Conservation (phyloP, 176 grass and related monocot species). For the Poa pratensis region DNA sequence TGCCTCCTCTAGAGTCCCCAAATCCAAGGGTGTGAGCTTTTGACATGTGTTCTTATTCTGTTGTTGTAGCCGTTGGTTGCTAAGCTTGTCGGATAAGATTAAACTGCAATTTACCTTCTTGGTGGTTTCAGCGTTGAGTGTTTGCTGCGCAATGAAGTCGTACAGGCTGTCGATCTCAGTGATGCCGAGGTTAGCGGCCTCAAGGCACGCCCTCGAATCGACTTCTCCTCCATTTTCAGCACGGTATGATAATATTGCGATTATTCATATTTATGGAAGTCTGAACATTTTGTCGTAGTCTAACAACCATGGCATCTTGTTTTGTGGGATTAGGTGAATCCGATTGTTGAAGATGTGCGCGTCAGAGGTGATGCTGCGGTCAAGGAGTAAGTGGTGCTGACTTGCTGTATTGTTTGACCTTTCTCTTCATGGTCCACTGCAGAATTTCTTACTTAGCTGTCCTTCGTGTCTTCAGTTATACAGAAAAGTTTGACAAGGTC, state of each 20-base stretch:
- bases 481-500: constrained; percentile 89
- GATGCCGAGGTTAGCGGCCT: constrained; percentile 68
- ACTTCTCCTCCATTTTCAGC: constrained; percentile 93
- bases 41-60: neutral
- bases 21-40: constrained; percentile 37
- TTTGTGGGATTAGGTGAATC: constrained; percentile 63
- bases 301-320: neutral
- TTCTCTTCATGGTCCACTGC: neutral
- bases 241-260: constrained; percentile 46
- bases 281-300: neutral
- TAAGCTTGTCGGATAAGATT: neutral
- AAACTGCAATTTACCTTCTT: neutral
- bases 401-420: neutral
- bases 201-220: constrained; percentile 84
- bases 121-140: constrained; percentile 51
- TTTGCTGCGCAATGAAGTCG: constrained; percentile 78
- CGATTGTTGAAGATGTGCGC: constrained; percentile 91
- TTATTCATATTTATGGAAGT: neutral
- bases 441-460: constrained; percentile 11
- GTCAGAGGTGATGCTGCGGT: constrained; percentile 80
- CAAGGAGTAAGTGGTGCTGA: constrained; percentile 59
- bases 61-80: neutral
- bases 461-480: constrained; percentile 67
- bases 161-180: constrained; percentile 80
- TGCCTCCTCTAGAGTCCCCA: constrained; percentile 5